Evolutionary conservation across 1,284 basidiomycete species (phyloP).

Genomic region (Cerrena zonata): DNA sequence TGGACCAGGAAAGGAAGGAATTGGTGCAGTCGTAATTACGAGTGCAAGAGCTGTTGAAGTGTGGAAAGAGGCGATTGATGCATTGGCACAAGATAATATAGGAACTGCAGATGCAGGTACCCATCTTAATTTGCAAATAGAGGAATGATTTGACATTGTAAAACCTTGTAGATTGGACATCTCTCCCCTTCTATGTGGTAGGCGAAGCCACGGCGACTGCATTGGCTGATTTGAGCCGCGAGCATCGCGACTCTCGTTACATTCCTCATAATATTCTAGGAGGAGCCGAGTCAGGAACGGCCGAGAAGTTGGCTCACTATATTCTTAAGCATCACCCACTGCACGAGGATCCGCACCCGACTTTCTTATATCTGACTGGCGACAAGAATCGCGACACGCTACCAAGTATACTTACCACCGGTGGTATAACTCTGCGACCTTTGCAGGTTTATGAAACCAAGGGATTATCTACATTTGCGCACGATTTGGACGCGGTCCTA

Average conservation of each 20-base stretch:
- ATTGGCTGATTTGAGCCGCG: conserved; percentile 34
- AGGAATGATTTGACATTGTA: not conserved
- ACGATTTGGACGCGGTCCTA: conserved; percentile 33
- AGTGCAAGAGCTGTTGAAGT: conserved; percentile 68
- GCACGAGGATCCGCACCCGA: conserved; percentile 6
- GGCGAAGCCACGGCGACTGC: conserved; percentile 56
- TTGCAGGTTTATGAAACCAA: conserved; percentile 66
- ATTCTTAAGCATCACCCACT: conserved; percentile 44
- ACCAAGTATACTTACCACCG: conserved; percentile 42
- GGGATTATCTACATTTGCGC: conserved; percentile 47
- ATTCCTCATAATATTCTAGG: conserved; percentile 45
- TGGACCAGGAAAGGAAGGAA: conserved; percentile 31
- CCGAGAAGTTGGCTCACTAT: conserved; percentile 58
- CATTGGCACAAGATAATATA: conserved; percentile 14
- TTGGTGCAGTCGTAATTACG: conserved; percentile 64
- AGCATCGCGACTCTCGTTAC: conserved; percentile 26
- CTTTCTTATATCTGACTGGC: conserved; percentile 67
- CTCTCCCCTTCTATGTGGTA: conserved; percentile 69
- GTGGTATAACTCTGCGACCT: conserved; percentile 39
- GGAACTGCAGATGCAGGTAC: conserved; percentile 2
- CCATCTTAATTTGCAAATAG: not conserved
- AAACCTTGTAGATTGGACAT: conserved; percentile 37
- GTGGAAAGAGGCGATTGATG: conserved; percentile 42
- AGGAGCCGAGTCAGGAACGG: conserved; percentile 53
- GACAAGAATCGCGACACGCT: conserved; percentile 77